Evolutionary conservation across 2,329 filamentous ascomycete genomes (phyloP).

Genomic region (Neoscytalidium dimidiatum): DNA sequence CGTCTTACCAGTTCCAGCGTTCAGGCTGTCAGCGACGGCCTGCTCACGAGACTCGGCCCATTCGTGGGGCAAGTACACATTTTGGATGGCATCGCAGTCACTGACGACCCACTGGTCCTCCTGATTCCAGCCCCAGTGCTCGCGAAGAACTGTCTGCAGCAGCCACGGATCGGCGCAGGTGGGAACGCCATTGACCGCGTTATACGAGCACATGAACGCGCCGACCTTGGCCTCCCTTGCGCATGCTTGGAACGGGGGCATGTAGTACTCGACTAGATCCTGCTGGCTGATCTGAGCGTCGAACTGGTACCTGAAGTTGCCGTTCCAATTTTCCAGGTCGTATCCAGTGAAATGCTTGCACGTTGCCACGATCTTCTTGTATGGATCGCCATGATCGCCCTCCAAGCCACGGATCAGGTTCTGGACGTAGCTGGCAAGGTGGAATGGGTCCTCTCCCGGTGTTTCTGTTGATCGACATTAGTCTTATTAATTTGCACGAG

Average conservation of each 20-base stretch:
- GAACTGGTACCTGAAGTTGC: constrained; percentile 47
- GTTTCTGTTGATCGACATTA: constrained; percentile 43
- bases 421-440: constrained; percentile 53
- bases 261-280: constrained; percentile 68
- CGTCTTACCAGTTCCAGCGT: constrained; percentile 47
- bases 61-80: constrained; percentile 57
- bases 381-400: constrained; percentile 33
- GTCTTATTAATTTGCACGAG: background rate
- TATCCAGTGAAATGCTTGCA: constrained; percentile 48
- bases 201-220: constrained; percentile 59
- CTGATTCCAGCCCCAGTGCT: constrained; percentile 65
- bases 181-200: constrained; percentile 66
- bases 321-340: constrained; percentile 30
- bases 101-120: constrained; percentile 64
- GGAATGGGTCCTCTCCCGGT: constrained; percentile 58
- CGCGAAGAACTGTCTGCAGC: constrained; percentile 62
- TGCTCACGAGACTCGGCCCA: constrained; percentile 45
- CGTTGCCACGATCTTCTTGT: constrained; percentile 46
- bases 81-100: constrained; percentile 65
- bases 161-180: constrained; percentile 65
- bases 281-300: constrained; percentile 60
- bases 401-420: constrained; percentile 57
- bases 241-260: constrained; percentile 62
- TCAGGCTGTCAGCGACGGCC: constrained; percentile 51
- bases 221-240: constrained; percentile 48